phyloP scores from a whole-genome alignment of 352 stramenopile species.

The Globisporangium cederbergense region DNA sequence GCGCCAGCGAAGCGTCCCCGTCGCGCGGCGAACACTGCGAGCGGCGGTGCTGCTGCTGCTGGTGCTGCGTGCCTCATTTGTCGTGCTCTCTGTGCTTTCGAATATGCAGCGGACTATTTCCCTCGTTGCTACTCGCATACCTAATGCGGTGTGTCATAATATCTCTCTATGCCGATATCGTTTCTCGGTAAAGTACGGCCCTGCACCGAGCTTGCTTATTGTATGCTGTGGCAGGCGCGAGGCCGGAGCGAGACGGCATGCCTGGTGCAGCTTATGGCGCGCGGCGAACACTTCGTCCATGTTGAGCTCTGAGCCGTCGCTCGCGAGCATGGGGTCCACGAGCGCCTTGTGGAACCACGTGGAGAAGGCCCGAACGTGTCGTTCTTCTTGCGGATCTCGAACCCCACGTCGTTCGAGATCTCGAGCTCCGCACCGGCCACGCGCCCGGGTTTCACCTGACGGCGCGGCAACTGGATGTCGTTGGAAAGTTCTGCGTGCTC shows the following conservation, averaged over 20 bases:
- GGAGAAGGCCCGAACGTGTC: constrained; percentile 71
- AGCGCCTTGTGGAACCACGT: constrained; percentile 79
- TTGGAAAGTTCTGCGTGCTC: constrained; percentile 70
- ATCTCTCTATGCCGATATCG: no score
- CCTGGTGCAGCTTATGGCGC: constrained; percentile 24
- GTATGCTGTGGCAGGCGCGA: no score
- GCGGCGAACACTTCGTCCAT: constrained; percentile 76
- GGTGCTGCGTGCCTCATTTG: no score
- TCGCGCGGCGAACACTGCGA: background rate
- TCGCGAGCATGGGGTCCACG: constrained; percentile 72
- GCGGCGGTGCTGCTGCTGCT: background rate
- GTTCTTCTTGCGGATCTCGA: constrained; percentile 77
- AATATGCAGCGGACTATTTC: no score
- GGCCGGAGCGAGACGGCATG: no score
- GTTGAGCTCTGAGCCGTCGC: constrained; percentile 79
- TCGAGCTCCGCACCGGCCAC: constrained; percentile 37
- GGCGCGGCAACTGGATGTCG: constrained; percentile 61
- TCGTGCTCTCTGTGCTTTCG: no score
- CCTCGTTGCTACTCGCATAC: no score
- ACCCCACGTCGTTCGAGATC: constrained; percentile 51
- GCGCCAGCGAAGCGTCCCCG: background rate
- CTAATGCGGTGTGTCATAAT: no score
- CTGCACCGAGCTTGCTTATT: no score
- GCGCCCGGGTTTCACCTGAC: constrained; percentile 77
- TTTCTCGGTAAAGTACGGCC: no score